phyloP scores from a whole-genome alignment of 352 stramenopile species.

The Globisporangium paddicum region DNA sequence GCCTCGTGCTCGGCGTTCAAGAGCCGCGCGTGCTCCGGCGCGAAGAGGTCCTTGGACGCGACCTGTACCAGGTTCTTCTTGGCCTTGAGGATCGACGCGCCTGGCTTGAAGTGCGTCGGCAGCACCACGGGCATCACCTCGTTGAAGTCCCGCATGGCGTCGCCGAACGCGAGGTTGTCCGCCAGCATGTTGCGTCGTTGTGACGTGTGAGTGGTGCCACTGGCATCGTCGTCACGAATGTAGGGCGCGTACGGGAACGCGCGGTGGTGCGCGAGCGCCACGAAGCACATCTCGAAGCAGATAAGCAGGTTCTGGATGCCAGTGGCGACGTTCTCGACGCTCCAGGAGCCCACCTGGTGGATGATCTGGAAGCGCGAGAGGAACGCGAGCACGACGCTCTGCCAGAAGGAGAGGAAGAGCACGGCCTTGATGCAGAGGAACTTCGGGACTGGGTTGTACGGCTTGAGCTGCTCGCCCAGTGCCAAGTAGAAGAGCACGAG shows the following conservation, averaged over 20 bases:
- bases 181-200: constrained; percentile 77
- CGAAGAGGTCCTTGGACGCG: constrained; percentile 36
- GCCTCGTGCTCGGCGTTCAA: constrained; percentile 33
- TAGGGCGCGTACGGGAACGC: constrained; percentile 93
- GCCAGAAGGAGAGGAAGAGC: constrained; percentile 99
- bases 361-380: constrained; percentile 88
- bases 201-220: constrained; percentile 18
- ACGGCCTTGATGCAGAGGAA: constrained; percentile 99
- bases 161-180: constrained; percentile 91
- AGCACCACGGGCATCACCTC: constrained; percentile 87
- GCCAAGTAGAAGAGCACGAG: constrained; percentile 97
- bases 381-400: constrained; percentile 91
- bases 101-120: constrained; percentile 76
- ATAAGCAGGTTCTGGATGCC: constrained; percentile 98
- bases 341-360: constrained; percentile 90
- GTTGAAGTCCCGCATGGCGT: constrained; percentile 94
- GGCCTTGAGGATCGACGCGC: constrained; percentile 45
- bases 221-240: constrained; percentile 17
- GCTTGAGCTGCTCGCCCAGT: constrained; percentile 84
- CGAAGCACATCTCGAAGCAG: constrained; percentile 98
- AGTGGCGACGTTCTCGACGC: constrained; percentile 94
- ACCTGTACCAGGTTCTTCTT: constrained; percentile 39
- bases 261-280: constrained; percentile 94
- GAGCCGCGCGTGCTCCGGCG: constrained; percentile 39
- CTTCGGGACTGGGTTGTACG: constrained; percentile 95